Percentiles rank a stretch among this genome's conserved stretches.
phyloP scores from a whole-genome alignment of 352 stramenopile species.

The Phytopythium mirpurense region DNA sequence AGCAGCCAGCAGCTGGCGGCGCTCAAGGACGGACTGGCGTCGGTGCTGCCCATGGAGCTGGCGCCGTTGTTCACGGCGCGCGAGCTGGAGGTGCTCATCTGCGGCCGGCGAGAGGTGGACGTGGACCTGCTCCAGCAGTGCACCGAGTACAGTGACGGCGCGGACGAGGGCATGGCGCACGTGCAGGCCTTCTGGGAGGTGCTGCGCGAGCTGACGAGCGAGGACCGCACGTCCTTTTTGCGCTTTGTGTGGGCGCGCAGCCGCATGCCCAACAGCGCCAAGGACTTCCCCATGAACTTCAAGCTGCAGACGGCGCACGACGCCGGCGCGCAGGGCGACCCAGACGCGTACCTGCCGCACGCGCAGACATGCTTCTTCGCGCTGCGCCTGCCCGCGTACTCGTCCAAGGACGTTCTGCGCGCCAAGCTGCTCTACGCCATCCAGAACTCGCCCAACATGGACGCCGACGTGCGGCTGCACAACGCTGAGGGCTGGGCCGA shows the following conservation, averaged over 20 bases:
- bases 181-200: constrained; percentile 96
- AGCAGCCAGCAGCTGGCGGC: constrained; percentile 76
- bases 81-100: constrained; percentile 96
- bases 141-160: constrained; percentile 96
- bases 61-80: constrained; percentile 94
- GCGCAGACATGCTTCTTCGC: constrained; percentile 99
- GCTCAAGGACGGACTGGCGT: constrained; percentile 84
- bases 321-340: constrained; percentile 58
- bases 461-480: constrained; percentile 87
- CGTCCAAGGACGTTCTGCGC: constrained; percentile 81
- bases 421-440: constrained; percentile 91
- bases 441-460: constrained; percentile 95
- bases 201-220: constrained; percentile 93
- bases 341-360: constrained; percentile 93
- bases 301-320: constrained; percentile 88
- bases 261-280: constrained; percentile 94
- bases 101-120: constrained; percentile 95
- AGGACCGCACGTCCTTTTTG: constrained; percentile 94
- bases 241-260: constrained; percentile 98
- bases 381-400: constrained; percentile 95
- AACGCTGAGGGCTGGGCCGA: constrained; percentile 91
- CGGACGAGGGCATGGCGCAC: constrained; percentile 87
- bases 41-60: constrained; percentile 95
- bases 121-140: constrained; percentile 94
- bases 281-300: constrained; percentile 96